A percentile compares a stretch with the other conserved stretches of the same genome.
Conservation (phyloP, 768 basidiomycete species). For the Lentinula aciculospora region DNA sequence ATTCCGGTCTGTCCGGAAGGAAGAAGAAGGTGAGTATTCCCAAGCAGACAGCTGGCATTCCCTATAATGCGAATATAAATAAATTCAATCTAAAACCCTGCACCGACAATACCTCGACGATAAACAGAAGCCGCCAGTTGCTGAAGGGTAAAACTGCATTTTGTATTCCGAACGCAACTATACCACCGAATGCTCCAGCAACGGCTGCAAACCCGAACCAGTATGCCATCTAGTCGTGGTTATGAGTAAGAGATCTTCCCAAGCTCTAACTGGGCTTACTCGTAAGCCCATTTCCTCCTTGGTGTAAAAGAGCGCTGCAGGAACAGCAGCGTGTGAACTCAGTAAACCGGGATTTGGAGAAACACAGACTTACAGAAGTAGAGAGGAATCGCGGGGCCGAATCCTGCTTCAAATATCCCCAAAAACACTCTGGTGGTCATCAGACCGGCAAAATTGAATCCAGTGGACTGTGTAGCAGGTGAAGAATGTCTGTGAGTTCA, state of each 20-base stretch:
- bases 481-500: background rate
- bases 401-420: constrained; percentile 76
- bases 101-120: constrained; percentile 50
- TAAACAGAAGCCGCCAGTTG: constrained; percentile 63
- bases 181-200: constrained; percentile 81
- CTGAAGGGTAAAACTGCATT: constrained; percentile 43
- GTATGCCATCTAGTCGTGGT: constrained; percentile 47
- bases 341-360: background rate
- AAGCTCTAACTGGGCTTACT: constrained; percentile 22
- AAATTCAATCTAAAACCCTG: background rate
- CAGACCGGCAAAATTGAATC: constrained; percentile 55
- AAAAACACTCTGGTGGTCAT: constrained; percentile 54
- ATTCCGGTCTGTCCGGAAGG: constrained; percentile 70
- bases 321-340: background rate
- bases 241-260: background rate
- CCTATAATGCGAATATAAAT: constrained; percentile 29
- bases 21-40: constrained; percentile 50
- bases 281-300: constrained; percentile 68
- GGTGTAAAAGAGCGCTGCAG: constrained; percentile 73
- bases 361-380: constrained; percentile 57
- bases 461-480: constrained; percentile 42
- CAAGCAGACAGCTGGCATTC: constrained; percentile 60
- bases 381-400: constrained; percentile 71
- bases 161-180: constrained; percentile 77
- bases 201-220: constrained; percentile 85